Evolutionary conservation across 768 basidiomycete species (phyloP), one percentile per base, ranked within the genome.

Genomic region (Auriscalpium orientale): DNA sequence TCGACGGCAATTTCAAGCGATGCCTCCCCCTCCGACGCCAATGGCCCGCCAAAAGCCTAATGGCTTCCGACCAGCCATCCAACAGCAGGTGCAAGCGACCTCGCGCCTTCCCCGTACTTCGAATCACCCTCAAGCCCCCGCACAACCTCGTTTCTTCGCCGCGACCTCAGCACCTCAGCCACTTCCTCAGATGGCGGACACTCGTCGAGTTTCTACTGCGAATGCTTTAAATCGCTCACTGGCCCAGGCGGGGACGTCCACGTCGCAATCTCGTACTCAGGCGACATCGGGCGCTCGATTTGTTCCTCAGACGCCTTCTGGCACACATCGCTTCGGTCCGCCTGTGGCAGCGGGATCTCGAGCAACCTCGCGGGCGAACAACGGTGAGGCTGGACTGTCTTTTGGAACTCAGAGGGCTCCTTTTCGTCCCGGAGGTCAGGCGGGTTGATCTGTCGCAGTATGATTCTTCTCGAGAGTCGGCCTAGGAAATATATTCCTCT

Each of bases 21-120:
- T 84, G 80, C 79, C 75, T 18, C 82, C 81, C 5, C 81, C 81
- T 1, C 74, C 77, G 12, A 76, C 77, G 18, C 82, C 81, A 38
- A 46, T 34, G 52, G 38, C 49, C 38, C 36, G 28, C 15, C 15
- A 50, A 28, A 18, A 47, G 51, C 18, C 58, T 49, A 38, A 37
- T 11, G 16, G 49, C 44, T 55, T 43, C 45, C 40, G 33, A 49
- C n/a, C 11, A 51, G 18, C 28, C 28, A 28, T 28, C 28, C 28
- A 28, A 7, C 28, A 28, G 28, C 28, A 28, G 28, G 28, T 8
- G 15, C 40, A 43, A 18, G 40, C 40, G 8, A 5, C 40, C 18
- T 43, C 40, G 28, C 28, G 28, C 28, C 28, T 28, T 28, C 2
- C 28, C 28, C 28, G 28, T 28, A 28, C 2, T 28, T 28, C 28